phyloP scores from a whole-genome alignment of 129 eudicot genomes.

The Chrysanthemum lavandulifolium region DNA sequence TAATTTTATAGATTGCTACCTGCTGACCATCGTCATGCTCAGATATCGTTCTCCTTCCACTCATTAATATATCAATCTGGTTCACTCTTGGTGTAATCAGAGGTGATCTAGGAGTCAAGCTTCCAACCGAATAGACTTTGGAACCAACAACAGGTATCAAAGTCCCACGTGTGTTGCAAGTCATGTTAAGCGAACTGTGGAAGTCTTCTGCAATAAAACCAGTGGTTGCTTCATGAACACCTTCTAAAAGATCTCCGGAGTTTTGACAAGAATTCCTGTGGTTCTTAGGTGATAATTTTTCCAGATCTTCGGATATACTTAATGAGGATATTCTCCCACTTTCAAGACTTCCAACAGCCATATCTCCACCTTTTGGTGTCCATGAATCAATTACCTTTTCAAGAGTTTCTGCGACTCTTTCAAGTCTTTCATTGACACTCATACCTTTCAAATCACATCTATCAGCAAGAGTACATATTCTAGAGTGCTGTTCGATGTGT shows the following conservation, averaged over 20 bases:
- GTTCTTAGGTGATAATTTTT: neutral
- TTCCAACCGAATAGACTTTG: constrained; percentile 62
- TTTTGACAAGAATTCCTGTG: constrained; percentile 32
- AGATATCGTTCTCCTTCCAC: constrained; percentile 55
- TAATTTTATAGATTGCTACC: constrained; percentile 32
- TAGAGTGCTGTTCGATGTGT: constrained; percentile 93
- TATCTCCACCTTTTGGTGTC: constrained; percentile 62
- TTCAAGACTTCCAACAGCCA: constrained; percentile 38
- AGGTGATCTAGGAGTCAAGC: constrained; percentile 95
- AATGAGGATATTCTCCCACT: constrained; percentile 5
- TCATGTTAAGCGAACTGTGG: constrained; percentile 35
- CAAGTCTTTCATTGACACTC: constrained; percentile 78
- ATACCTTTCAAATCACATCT: constrained; percentile 93
- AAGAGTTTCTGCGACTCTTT: constrained; percentile 86
- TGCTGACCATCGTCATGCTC: constrained; percentile 80
- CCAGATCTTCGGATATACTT: constrained; percentile 3
- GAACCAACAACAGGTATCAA: constrained; percentile 45
- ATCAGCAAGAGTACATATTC: constrained; percentile 97
- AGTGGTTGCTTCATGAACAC: constrained; percentile 42
- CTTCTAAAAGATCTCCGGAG: constrained; percentile 56
- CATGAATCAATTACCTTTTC: constrained; percentile 80
- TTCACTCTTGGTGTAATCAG: constrained; percentile 71
- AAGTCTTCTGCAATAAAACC: constrained; percentile 35
- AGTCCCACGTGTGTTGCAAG: constrained; percentile 47
- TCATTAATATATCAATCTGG: constrained; percentile 72